These are phyloP conservation scores for Azolla pinnata DNA, from an alignment of 75 land plant genomes.

Conservation along the genomic window DNA sequence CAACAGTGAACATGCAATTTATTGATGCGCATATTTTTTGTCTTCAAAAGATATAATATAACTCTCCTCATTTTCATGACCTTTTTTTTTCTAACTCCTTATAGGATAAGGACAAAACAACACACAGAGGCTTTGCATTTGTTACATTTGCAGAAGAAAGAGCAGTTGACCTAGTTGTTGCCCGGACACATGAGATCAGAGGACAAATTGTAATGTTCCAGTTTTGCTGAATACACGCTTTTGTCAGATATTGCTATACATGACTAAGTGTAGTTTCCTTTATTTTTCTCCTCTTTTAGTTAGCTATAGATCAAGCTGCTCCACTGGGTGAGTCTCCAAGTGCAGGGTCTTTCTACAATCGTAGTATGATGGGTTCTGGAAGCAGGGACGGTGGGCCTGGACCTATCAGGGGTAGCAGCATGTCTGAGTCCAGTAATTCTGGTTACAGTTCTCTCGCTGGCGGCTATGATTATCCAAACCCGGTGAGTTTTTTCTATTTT, in stretches of 20 bases:
- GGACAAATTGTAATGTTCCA: constrained; percentile 62
- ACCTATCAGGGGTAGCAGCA: constrained; percentile 2
- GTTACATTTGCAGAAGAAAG: constrained; percentile 98
- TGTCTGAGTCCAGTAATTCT: background rate
- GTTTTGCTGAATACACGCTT: background rate
- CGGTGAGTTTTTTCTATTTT: background rate
- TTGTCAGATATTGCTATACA: background rate
- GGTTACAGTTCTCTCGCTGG: constrained; percentile 1
- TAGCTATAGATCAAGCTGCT: constrained; percentile 14
- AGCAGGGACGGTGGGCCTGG: constrained; percentile 2
- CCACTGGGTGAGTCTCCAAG: constrained; percentile 9
- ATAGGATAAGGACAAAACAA: constrained; percentile 90
- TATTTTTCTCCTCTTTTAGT: background rate
- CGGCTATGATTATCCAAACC: constrained; percentile 1
- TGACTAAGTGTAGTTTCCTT: background rate
- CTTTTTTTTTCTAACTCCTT: constrained; percentile 1
- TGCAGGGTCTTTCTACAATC: background rate
- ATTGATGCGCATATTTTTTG: too few species aligned
- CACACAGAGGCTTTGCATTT: constrained; percentile 98
- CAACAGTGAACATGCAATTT: too few species aligned
- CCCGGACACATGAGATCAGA: constrained; percentile 76
- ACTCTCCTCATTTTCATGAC: background rate
- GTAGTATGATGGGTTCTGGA: background rate
- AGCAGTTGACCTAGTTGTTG: constrained; percentile 84
- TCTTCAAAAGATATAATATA: background rate